These are phyloP conservation scores for Amaranthus palmeri DNA, from an alignment of 148 eudicot genomes.

Conservation along the genomic window DNA sequence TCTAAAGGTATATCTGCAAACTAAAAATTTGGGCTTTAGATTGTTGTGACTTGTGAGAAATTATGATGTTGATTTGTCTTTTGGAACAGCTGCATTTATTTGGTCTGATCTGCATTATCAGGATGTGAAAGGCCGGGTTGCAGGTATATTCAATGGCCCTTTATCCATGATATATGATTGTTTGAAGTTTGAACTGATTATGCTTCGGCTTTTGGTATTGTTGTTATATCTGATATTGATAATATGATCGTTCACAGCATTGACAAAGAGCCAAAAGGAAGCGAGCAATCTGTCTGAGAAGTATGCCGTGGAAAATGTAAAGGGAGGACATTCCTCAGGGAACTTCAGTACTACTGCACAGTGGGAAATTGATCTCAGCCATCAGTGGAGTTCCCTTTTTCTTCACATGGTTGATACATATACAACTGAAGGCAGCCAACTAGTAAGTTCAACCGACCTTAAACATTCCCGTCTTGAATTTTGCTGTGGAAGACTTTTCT, in stretches of 20 bases:
- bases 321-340: conserved; percentile 30
- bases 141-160: conserved; percentile 36
- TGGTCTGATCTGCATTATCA: conserved; percentile 84
- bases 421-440: conserved; percentile 59
- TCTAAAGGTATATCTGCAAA: conserved; percentile 57
- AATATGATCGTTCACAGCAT: conserved; percentile 29
- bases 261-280: conserved; percentile 66
- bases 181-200: not conserved
- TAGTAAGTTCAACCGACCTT: conserved; percentile 39
- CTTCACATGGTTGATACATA: conserved; percentile 48
- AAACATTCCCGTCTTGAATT: not conserved
- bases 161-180: not conserved
- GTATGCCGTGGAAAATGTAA: conserved; percentile 29
- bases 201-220: not conserved
- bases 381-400: conserved; percentile 76
- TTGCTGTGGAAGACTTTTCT: not conserved
- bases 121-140: conserved; percentile 71
- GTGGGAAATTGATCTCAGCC: conserved; percentile 49
- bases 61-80: conserved; percentile 11
- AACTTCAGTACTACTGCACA: conserved; percentile 19
- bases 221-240: not conserved
- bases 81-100: conserved; percentile 62
- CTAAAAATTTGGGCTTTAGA: not conserved
- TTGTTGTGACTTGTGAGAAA: not conserved
- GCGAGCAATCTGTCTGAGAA: conserved; percentile 56